Percentiles rank a stretch among this genome's conserved stretches.
Conservation (phyloP, 495 filamentous ascomycete species). For the Aspergillus baeticus region DNA sequence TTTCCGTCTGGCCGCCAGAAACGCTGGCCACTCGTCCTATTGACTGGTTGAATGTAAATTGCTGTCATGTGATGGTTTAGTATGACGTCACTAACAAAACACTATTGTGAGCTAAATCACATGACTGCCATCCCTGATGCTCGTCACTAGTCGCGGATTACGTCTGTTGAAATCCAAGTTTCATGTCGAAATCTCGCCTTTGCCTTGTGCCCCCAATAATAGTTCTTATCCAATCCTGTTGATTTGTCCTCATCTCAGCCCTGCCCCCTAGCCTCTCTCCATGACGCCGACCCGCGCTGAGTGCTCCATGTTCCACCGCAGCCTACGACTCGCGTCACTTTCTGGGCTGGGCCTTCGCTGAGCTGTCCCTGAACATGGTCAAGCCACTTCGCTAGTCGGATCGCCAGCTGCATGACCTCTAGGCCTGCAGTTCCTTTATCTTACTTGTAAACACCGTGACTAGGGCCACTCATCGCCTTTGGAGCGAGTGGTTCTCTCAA, state of each 20-base stretch:
- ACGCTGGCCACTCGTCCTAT: too few species aligned
- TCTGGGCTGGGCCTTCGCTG: conserved; percentile 15
- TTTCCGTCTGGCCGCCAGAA: too few species aligned
- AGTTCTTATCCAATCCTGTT: not conserved
- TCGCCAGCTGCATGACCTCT: conserved; percentile 11
- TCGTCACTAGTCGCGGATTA: too few species aligned
- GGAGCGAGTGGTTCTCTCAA: not conserved
- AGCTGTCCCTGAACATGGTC: conserved; percentile 22
- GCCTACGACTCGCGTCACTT: conserved; percentile 14
- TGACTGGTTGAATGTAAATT: too few species aligned
- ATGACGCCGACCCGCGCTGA: conserved; percentile 10
- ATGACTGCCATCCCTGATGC: too few species aligned
- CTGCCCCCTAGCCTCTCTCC: not conserved
- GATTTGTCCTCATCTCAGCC: not conserved
- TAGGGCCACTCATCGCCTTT: not conserved
- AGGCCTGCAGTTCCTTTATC: conserved; percentile 5
- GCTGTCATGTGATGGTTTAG: too few species aligned
- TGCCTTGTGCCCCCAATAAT: too few species aligned
- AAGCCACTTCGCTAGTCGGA: conserved; percentile 2
- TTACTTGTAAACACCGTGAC: not conserved
- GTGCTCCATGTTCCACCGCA: conserved; percentile 20
- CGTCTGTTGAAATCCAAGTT: too few species aligned
- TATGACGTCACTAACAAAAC: too few species aligned
- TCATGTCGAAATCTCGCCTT: too few species aligned
- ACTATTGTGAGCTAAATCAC: too few species aligned